phyloP scores from a whole-genome alignment of 2,329 filamentous ascomycete genomes.

The Karstenula rhodostoma region DNA sequence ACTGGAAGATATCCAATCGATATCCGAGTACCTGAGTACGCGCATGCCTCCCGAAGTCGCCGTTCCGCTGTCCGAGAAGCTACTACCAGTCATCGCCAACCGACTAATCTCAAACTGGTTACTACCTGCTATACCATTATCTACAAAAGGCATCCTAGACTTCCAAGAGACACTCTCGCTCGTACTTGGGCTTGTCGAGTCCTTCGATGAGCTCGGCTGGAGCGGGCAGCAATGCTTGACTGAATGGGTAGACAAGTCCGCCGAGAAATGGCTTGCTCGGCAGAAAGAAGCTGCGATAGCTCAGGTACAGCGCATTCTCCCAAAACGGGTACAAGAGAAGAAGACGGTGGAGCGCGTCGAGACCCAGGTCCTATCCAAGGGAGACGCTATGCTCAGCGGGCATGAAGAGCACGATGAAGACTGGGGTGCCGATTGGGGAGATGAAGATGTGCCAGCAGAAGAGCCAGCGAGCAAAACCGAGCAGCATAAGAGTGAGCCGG shows the following conservation, averaged over 20 bases:
- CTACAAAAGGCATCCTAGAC: slow-evolving; percentile 71
- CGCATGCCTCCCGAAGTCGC: slow-evolving; percentile 59
- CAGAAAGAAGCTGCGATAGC: slow-evolving; percentile 82
- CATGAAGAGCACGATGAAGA: slow-evolving; percentile 62
- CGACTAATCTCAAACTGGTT: slow-evolving; percentile 79
- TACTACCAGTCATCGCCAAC: slow-evolving; percentile 74
- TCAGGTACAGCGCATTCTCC: slow-evolving; percentile 73
- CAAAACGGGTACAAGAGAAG: slow-evolving; percentile 70
- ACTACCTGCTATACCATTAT: slow-evolving; percentile 76
- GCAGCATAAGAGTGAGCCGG: slow-evolving; percentile 24
- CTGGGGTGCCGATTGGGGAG: slow-evolving; percentile 84
- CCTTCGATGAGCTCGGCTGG: slow-evolving; percentile 70
- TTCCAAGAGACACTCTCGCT: slow-evolving; percentile 77
- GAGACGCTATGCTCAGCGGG: slow-evolving; percentile 70
- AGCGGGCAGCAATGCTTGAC: slow-evolving; percentile 68
- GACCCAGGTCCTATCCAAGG: slow-evolving; percentile 77
- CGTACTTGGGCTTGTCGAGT: slow-evolving; percentile 69
- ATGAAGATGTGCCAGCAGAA: slow-evolving; percentile 53
- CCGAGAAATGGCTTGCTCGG: slow-evolving; percentile 84
- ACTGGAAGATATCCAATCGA: slow-evolving; percentile 42
- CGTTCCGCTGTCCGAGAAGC: slow-evolving; percentile 68
- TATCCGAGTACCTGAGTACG: slow-evolving; percentile 61
- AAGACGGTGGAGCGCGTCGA: slow-evolving; percentile 84
- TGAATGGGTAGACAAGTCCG: slow-evolving; percentile 82
- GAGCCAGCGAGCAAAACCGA: not conserved